Percentiles rank a stretch among this genome's conserved stretches.
These are phyloP conservation scores for Ogataea pignaliae DNA, from an alignment of 805 yeast species.

Conservation along the genomic window DNA sequence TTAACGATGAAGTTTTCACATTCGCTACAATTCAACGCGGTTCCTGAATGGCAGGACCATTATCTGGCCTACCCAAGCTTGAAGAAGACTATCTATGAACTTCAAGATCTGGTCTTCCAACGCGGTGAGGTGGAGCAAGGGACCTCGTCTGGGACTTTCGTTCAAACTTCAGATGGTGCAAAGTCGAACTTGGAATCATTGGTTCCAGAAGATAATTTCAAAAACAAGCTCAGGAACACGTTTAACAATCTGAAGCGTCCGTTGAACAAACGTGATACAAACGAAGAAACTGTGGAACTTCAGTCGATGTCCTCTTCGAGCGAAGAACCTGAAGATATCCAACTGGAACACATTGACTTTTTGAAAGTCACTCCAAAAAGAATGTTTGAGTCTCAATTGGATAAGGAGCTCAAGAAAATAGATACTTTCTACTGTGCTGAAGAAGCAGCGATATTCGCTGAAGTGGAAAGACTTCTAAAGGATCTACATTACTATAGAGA, in stretches of 20 bases:
- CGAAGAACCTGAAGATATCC: constrained; percentile 1
- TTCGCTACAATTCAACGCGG: constrained; percentile 36
- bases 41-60: constrained; percentile 48
- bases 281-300: constrained; percentile 17
- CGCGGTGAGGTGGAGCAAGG: constrained; percentile 13
- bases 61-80: constrained; percentile 44
- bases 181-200: constrained; percentile 13
- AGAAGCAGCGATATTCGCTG: constrained; percentile 42
- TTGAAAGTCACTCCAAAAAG: constrained; percentile 32
- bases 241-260: constrained; percentile 10
- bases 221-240: constrained; percentile 12
- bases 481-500: constrained; percentile 41
- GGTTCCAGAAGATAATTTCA: constrained; percentile 9
- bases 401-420: constrained; percentile 46
- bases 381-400: constrained; percentile 42
- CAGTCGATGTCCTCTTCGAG: constrained; percentile 6
- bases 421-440: constrained; percentile 46
- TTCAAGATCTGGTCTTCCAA: constrained; percentile 36
- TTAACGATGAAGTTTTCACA: constrained; percentile 46
- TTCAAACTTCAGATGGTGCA: constrained; percentile 9
- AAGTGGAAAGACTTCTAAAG: constrained; percentile 40
- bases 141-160: constrained; percentile 12
- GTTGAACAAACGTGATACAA: constrained; percentile 5
- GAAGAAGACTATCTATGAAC: constrained; percentile 51
- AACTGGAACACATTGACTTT: constrained; percentile 18